These are phyloP conservation scores for Apodospora peruviana DNA, from an alignment of 495 filamentous ascomycete species.

Conservation along the genomic window DNA sequence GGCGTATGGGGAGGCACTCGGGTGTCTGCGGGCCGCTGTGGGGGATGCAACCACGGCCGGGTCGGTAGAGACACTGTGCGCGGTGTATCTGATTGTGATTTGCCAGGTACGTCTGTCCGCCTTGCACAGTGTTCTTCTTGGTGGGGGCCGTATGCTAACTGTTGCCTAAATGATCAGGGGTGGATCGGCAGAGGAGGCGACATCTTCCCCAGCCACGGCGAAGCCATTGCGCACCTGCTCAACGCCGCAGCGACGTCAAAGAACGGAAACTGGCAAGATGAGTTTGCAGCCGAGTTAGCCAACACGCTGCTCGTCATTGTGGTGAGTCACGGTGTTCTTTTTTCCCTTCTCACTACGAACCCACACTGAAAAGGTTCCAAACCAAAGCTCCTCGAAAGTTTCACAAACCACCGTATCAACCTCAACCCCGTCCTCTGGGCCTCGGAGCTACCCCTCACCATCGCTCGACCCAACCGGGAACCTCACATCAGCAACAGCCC, in stretches of 20 bases:
- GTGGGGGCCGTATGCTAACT: not conserved
- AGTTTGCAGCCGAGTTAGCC: not conserved
- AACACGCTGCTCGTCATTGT: not conserved
- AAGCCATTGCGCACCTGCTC: not conserved
- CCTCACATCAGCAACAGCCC: not conserved
- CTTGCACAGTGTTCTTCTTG: not conserved
- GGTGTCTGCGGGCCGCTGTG: constrained; percentile 28
- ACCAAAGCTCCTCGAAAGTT: not conserved
- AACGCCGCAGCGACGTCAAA: not conserved
- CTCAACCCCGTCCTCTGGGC: not conserved
- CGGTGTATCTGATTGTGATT: constrained; percentile 39
- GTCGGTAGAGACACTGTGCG: constrained; percentile 36
- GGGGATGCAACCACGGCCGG: constrained; percentile 33
- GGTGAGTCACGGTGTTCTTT: not conserved
- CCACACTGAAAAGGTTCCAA: not conserved
- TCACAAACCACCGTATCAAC: not conserved
- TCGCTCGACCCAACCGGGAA: not conserved
- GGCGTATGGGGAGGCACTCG: constrained; percentile 9
- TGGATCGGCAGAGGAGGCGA: not conserved
- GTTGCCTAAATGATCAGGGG: not conserved
- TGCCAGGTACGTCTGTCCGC: constrained; percentile 28
- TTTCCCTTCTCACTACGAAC: not conserved
- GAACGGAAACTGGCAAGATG: not conserved
- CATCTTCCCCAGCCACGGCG: not conserved
- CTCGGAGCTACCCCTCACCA: not conserved